phyloP scores from a whole-genome alignment of 345 rosid genomes.

The Corymbia maculata region DNA sequence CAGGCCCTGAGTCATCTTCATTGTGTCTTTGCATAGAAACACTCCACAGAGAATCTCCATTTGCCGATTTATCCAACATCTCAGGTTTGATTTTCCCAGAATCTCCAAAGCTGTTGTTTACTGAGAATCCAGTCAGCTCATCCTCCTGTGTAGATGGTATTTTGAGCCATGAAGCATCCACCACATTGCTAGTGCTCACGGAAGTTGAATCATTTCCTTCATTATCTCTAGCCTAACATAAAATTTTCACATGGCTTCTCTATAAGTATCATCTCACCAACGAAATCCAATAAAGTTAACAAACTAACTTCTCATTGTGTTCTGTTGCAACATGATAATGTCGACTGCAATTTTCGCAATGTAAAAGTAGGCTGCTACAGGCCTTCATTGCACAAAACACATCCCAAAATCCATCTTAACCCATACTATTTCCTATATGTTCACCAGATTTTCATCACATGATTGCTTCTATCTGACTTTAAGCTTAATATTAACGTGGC shows the following conservation, averaged over 20 bases:
- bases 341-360: neutral
- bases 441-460: neutral
- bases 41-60: neutral
- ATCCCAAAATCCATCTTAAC: neutral
- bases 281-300: neutral
- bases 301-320: neutral
- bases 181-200: neutral
- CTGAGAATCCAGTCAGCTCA: slow-evolving; percentile 9
- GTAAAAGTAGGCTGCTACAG: neutral
- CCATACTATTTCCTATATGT: neutral
- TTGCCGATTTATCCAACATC: slow-evolving; percentile 6
- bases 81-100: slow-evolving; percentile 11
- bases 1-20: neutral
- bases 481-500: neutral
- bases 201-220: slow-evolving; percentile 14
- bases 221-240: neutral
- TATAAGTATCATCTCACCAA: neutral
- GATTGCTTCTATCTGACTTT: neutral
- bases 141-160: slow-evolving; percentile 12
- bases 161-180: neutral
- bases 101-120: slow-evolving; percentile 3
- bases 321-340: neutral
- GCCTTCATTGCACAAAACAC: neutral
- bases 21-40: neutral
- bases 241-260: neutral